These are phyloP conservation scores for Yarrowia sp. DNA, from an alignment of 805 yeast species.

Conservation along the genomic window DNA sequence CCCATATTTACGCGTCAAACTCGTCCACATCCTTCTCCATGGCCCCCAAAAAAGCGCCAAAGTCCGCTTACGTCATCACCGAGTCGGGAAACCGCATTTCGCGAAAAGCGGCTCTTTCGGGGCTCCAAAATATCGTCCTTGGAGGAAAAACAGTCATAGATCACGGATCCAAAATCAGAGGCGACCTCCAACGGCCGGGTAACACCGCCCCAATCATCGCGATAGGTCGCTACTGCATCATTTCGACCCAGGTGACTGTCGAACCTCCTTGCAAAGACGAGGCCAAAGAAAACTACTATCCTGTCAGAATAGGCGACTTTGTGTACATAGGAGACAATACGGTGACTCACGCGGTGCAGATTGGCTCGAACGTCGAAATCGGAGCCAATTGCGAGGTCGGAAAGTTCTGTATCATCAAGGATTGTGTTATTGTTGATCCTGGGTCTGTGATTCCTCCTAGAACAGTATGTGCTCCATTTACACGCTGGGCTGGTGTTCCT, in stretches of 20 bases:
- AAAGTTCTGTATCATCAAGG: slow-evolving; percentile 50
- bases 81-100: slow-evolving; percentile 51
- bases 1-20: neutral
- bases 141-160: slow-evolving; percentile 51
- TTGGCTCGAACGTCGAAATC: slow-evolving; percentile 52
- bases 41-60: slow-evolving; percentile 5
- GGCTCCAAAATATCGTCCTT: slow-evolving; percentile 50
- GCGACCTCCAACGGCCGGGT: slow-evolving; percentile 49
- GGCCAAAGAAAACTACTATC: slow-evolving; percentile 44
- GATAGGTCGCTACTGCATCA: slow-evolving; percentile 50
- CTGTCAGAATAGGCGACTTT: slow-evolving; percentile 51
- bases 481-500: slow-evolving; percentile 47
- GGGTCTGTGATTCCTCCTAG: slow-evolving; percentile 49
- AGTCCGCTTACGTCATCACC: slow-evolving; percentile 40
- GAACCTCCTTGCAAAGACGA: slow-evolving; percentile 33
- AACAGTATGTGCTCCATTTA: slow-evolving; percentile 51
- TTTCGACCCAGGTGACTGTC: slow-evolving; percentile 41
- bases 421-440: slow-evolving; percentile 50
- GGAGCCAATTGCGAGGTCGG: slow-evolving; percentile 51
- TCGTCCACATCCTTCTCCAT: neutral
- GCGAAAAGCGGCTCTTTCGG: slow-evolving; percentile 48
- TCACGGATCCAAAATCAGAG: slow-evolving; percentile 48
- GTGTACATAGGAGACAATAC: slow-evolving; percentile 51
- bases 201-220: slow-evolving; percentile 48
- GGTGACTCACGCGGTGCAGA: slow-evolving; percentile 50